Percentiles rank a stretch among this genome's conserved stretches.
These are phyloP conservation scores for Porogramme epimiltina DNA, from an alignment of 1,284 basidiomycete species.

Conservation along the genomic window DNA sequence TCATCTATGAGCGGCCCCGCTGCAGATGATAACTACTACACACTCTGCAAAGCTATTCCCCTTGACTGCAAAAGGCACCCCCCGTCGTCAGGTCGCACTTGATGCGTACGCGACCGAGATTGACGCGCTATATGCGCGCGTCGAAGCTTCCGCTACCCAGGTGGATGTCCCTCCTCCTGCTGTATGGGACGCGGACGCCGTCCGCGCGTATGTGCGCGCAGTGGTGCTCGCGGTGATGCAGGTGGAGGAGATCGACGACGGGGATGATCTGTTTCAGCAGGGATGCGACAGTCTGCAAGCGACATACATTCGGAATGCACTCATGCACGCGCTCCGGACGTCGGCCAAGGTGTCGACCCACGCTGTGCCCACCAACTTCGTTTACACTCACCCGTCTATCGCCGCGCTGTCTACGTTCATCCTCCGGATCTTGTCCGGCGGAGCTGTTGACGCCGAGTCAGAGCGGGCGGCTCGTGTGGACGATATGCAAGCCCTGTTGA, in stretches of 20 bases:
- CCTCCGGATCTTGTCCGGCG: slow-evolving; percentile 1
- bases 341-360: slow-evolving; percentile 15
- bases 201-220: slow-evolving; percentile 25
- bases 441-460: slow-evolving; percentile 2
- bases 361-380: slow-evolving; percentile 28
- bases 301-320: slow-evolving; percentile 37
- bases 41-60: slow-evolving; percentile 29
- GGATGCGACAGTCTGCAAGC: slow-evolving; percentile 35
- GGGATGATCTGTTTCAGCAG: slow-evolving; percentile 30
- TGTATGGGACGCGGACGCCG: slow-evolving; percentile 24
- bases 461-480: slow-evolving; percentile 5
- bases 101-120: slow-evolving; percentile 33
- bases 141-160: slow-evolving; percentile 23
- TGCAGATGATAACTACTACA: slow-evolving; percentile 30
- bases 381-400: slow-evolving; percentile 37
- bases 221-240: slow-evolving; percentile 29
- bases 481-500: slow-evolving; percentile 17
- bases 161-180: slow-evolving; percentile 20
- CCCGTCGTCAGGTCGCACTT: slow-evolving; percentile 31
- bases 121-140: slow-evolving; percentile 29
- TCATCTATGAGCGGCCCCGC: no score
- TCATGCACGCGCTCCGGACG: slow-evolving; percentile 29
- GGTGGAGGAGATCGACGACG: background rate
- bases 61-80: slow-evolving; percentile 36
- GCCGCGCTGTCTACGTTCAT: slow-evolving; percentile 23